Evolutionary conservation across 106 monocot species (phyloP), one percentile per base, ranked within the genome.

Genomic region (Cymbidium sinense): DNA sequence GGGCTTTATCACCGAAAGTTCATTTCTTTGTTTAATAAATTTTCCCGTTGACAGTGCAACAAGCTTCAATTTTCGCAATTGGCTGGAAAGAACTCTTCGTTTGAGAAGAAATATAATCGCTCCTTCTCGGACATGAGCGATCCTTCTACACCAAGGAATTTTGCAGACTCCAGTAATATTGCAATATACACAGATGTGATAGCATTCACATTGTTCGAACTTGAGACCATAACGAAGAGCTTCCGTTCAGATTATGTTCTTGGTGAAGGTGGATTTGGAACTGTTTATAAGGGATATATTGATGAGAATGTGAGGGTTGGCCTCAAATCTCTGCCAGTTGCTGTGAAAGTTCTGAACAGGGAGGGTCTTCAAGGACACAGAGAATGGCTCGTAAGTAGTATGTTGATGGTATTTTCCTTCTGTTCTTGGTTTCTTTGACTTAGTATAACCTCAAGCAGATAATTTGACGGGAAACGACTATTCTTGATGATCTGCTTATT

Each of bases 141-240:
- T 72, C 77, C 89, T 0, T 89, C 86, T 0, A 91, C 86, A 3
- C 89, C 86, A 41, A 73, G 91, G n/a, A 86, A 84, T 64, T 62
- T 91, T 67, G 93, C 89, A 50, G 93, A 96, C 43, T 88, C 93
- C 21, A 90, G 84, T 31, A 96, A 96, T 70, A 89, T 96, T 58
- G 80, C 88, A 34, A 89, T 96, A 78, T 96, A 96, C 88, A 96
- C 87, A 23, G 87, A 94, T 83, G 87, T 96, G 77, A 96, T 96
- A 23, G 84, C 91, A 0, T 96, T 96, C 81, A 91, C 96, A 47
- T 72, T 96, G 79, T 96, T 91, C 39, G 96, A 96, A 76, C 93
- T 96, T 3, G 96, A 96, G 82, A 96, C 96, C 0, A 93, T 96
- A 31, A 71, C 71, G 37, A 71, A 36, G 71, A 71, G 36, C 36